Evolutionary conservation across 148 eudicot genomes (phyloP), one percentile per base, ranked within the genome.

Genomic region (Rhododendron molle): DNA sequence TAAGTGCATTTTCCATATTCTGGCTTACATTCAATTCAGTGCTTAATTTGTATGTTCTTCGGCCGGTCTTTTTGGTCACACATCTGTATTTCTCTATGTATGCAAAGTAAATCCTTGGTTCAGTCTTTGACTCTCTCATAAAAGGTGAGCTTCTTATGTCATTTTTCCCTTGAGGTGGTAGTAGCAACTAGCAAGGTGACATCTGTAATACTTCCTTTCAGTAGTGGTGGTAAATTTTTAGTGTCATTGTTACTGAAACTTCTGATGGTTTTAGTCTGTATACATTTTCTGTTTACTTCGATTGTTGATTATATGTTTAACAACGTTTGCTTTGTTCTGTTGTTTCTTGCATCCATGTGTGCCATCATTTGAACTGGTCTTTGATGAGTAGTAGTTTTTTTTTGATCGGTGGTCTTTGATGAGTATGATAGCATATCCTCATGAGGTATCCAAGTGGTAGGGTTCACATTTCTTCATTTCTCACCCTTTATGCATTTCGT

Each of bases 1-100:
- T 97, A 90, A 90, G 98, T 88, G 78, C 74, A 81, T 85, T 71
- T 78, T 84, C 50, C 44, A 44, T 65, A 43, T 30, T 72, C 36
- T 74, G 44, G 71, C 30, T 86, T 58, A 34, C 49, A 11, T 83
- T 87, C 26, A 49, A 23, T 78, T 83, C 56, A 28, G 46, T 78
- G 78, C 50, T 80, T 71, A 50, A 84, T 23, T 4, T 49, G 18
- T 40, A 5, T 26, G 52, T 83, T 67, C 44, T 83, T 69, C 3
- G 1, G 54, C 71, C 13, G 32, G 65, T 49, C 76, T 82, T 43
- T 83, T 46, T 47, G 10, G 44, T 49, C 65, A 71, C 52, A 21
- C 15, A 15, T 44, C 58, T 8, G 6, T 46, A 78, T 83, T 83
- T 72, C 60, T 47, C 8, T 74, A 73, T 46, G 49, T 23, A 10